Percentiles rank a stretch among this genome's conserved stretches.
phyloP scores from a whole-genome alignment of 768 basidiomycete species.

The Xerocomellus amylosporus region DNA sequence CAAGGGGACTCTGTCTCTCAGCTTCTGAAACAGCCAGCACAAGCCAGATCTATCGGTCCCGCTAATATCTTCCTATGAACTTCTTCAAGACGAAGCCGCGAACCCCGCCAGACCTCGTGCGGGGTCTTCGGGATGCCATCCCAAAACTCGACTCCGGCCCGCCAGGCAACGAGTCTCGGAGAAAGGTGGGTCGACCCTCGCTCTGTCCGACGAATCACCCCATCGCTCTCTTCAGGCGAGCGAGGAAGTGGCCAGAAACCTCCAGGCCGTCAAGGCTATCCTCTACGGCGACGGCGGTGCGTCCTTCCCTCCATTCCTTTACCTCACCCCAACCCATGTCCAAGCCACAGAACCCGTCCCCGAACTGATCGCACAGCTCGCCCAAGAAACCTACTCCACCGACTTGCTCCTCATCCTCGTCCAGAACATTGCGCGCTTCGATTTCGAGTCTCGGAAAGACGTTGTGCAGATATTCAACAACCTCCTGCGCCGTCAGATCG shows the following conservation, averaged over 20 bases:
- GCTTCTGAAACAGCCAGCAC: neutral
- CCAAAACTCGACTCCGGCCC: constrained; percentile 70
- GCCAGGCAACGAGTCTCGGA: constrained; percentile 70
- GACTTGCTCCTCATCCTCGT: constrained; percentile 83
- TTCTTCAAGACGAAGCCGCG: constrained; percentile 93
- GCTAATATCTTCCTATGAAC: constrained; percentile 59
- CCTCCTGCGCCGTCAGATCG: constrained; percentile 87
- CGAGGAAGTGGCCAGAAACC: constrained; percentile 86
- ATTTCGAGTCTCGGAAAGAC: constrained; percentile 91
- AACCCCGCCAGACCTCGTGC: constrained; percentile 85
- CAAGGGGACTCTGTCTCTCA: constrained; percentile 1
- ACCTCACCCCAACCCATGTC: constrained; percentile 4
- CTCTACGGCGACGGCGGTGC: constrained; percentile 86
- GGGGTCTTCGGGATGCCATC: constrained; percentile 75
- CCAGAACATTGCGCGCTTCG: constrained; percentile 78
- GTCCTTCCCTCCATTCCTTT: constrained; percentile 20
- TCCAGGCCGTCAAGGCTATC: constrained; percentile 86
- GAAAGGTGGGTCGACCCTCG: constrained; percentile 60
- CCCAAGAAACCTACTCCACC: constrained; percentile 92
- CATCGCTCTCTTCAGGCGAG: constrained; percentile 53
- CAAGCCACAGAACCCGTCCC: constrained; percentile 66
- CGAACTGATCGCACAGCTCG: constrained; percentile 89
- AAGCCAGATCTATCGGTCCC: neutral
- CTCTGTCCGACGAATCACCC: neutral
- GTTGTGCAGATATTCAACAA: constrained; percentile 88